Conservation (phyloP, 306 rosid genomes). For the Fagus sylvatica region DNA sequence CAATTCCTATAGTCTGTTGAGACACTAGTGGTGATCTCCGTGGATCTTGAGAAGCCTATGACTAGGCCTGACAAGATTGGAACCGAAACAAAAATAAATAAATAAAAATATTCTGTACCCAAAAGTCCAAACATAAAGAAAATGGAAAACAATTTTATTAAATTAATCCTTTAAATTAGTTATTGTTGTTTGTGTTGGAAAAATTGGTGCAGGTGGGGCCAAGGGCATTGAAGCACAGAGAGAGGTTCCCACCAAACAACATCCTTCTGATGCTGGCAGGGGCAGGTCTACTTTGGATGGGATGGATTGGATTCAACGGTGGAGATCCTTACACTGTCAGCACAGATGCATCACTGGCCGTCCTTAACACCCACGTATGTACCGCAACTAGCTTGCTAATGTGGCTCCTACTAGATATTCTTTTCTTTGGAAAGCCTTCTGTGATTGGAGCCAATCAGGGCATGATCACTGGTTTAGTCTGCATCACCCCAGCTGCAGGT, state of each 20-base stretch:
- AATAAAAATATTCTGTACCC: too few species aligned
- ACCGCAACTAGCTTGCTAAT: slow-evolving; percentile 47
- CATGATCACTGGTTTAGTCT: slow-evolving; percentile 51
- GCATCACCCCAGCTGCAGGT: slow-evolving; percentile 54
- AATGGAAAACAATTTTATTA: too few species aligned
- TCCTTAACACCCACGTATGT: slow-evolving; percentile 54
- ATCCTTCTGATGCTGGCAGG: slow-evolving; percentile 50
- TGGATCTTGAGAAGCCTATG: too few species aligned
- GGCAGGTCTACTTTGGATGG: slow-evolving; percentile 54
- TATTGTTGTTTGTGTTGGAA: too few species aligned
- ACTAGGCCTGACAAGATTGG: too few species aligned
- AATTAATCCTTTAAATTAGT: too few species aligned
- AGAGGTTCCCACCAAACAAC: slow-evolving; percentile 53
- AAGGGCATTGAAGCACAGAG: slow-evolving; percentile 35
- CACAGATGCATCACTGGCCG: slow-evolving; percentile 49
- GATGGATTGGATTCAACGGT: slow-evolving; percentile 58
- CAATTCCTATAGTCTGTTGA: too few species aligned
- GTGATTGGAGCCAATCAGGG: slow-evolving; percentile 57
- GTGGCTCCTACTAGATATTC: slow-evolving; percentile 47
- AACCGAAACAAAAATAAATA: too few species aligned
- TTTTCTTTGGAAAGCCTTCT: slow-evolving; percentile 47
- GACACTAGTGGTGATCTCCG: too few species aligned
- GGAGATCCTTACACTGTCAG: slow-evolving; percentile 49
- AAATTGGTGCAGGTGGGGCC: slow-evolving; percentile 39
- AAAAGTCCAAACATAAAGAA: too few species aligned